phyloP scores from a whole-genome alignment of 306 rosid species.

The barrel medic (Medicago truncatula) region MtrunA17r5.0-ANR NC_053047.1:3096001-3096500 shows the following conservation, averaged over 20 bases:
- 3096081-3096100: slow-evolving; percentile 81
- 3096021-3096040: too few species aligned
- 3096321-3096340: slow-evolving; percentile 94
- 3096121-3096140: slow-evolving; percentile 94
- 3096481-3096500: slow-evolving; percentile 61
- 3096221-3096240: slow-evolving; percentile 78
- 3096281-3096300: slow-evolving; percentile 87
- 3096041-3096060: background rate
- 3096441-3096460: slow-evolving; percentile 69
- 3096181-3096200: slow-evolving; percentile 95
- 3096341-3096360: slow-evolving; percentile 88
- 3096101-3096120: slow-evolving; percentile 95
- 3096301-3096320: slow-evolving; percentile 71
- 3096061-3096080: slow-evolving; percentile 36
- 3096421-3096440: slow-evolving; percentile 71
- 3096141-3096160: slow-evolving; percentile 91
- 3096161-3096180: slow-evolving; percentile 90
- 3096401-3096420: slow-evolving; percentile 84
- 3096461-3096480: slow-evolving; percentile 61
- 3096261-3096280: slow-evolving; percentile 95
- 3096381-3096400: slow-evolving; percentile 81
- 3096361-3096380: slow-evolving; percentile 74
- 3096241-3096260: slow-evolving; percentile 79
- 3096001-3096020: too few species aligned
- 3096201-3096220: slow-evolving; percentile 87